Evolutionary conservation across 2,329 filamentous ascomycete species (phyloP).

Genomic region (Teratosphaeria pseudoeucalypti): DNA sequence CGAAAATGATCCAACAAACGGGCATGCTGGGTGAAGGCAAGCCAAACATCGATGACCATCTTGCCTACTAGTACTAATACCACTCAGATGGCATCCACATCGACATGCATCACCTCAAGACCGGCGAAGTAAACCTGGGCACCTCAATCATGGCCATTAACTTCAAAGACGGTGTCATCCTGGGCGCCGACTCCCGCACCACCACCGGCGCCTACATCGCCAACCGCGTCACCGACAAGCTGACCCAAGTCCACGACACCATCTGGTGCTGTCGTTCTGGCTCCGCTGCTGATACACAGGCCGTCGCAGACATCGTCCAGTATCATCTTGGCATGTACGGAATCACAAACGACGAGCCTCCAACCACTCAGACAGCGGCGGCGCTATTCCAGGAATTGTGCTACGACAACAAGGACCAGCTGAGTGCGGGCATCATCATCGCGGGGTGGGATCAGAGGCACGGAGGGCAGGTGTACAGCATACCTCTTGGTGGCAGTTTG

Average conservation of each 20-base stretch:
- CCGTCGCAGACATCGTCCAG: slow-evolving; percentile 93
- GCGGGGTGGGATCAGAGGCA: slow-evolving; percentile 95
- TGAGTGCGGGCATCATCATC: slow-evolving; percentile 94
- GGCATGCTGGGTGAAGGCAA: slow-evolving; percentile 33
- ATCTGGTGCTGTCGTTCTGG: slow-evolving; percentile 99
- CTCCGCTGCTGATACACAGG: slow-evolving; percentile 94
- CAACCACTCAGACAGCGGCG: slow-evolving; percentile 89
- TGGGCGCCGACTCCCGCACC: slow-evolving; percentile 94
- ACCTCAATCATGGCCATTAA: slow-evolving; percentile 99
- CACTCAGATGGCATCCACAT: slow-evolving; percentile 89
- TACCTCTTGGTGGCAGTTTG: slow-evolving; percentile 88
- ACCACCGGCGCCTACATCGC: slow-evolving; percentile 97
- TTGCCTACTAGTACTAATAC: slow-evolving; percentile 8
- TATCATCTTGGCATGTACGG: slow-evolving; percentile 92
- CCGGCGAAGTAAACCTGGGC: slow-evolving; percentile 95
- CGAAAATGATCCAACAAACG: slow-evolving; percentile 27
- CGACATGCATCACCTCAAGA: slow-evolving; percentile 98
- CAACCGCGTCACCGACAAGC: slow-evolving; percentile 97
- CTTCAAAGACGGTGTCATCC: slow-evolving; percentile 95
- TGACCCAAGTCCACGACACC: slow-evolving; percentile 95
- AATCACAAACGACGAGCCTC: slow-evolving; percentile 77
- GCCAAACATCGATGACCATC: slow-evolving; percentile 3
- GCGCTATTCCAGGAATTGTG: slow-evolving; percentile 97
- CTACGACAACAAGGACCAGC: slow-evolving; percentile 90
- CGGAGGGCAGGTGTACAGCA: slow-evolving; percentile 94